Evolutionary conservation across 2,329 filamentous ascomycete species (phyloP).

Genomic region (Daldinia eschscholtzii): DNA sequence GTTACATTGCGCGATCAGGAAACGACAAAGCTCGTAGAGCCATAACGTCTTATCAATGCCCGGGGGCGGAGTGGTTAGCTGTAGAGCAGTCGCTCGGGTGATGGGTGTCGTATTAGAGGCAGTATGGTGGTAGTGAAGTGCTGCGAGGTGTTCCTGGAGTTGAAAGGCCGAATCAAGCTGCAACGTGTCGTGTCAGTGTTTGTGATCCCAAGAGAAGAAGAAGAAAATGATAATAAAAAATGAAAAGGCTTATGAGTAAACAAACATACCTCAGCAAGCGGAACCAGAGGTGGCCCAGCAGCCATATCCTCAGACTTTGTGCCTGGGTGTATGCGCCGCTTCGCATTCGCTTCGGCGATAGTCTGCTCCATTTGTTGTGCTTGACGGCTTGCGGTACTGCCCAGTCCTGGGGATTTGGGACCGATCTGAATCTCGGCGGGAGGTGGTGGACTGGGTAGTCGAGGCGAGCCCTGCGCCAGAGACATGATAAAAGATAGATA

Average conservation of each 20-base stretch:
- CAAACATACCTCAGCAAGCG: constrained; percentile 79
- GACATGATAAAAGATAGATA: constrained; percentile 60
- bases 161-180: constrained; percentile 98
- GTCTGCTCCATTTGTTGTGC: constrained; percentile 72
- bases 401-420: constrained; percentile 74
- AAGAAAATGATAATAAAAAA: no score
- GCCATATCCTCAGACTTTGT: constrained; percentile 95
- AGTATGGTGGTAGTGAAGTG: constrained; percentile 87
- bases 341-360: constrained; percentile 78
- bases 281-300: constrained; percentile 87
- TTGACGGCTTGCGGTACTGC: constrained; percentile 64
- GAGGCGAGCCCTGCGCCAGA: constrained; percentile 81
- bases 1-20: constrained; percentile 95
- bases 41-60: constrained; percentile 89
- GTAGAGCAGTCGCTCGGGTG: constrained; percentile 78
- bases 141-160: constrained; percentile 95
- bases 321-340: constrained; percentile 88
- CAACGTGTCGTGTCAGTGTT: constrained; percentile 18
- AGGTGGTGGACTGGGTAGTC: constrained; percentile 93
- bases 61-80: constrained; percentile 82
- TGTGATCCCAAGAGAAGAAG: constrained; percentile 14
- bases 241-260: constrained; percentile 23
- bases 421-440: constrained; percentile 94
- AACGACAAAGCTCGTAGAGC: constrained; percentile 98
- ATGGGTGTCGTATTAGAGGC: constrained; percentile 76